Base-by-base conservation (phyloP, 148 eudicot species). In the Mesembryanthemum crystallinum region DNA sequence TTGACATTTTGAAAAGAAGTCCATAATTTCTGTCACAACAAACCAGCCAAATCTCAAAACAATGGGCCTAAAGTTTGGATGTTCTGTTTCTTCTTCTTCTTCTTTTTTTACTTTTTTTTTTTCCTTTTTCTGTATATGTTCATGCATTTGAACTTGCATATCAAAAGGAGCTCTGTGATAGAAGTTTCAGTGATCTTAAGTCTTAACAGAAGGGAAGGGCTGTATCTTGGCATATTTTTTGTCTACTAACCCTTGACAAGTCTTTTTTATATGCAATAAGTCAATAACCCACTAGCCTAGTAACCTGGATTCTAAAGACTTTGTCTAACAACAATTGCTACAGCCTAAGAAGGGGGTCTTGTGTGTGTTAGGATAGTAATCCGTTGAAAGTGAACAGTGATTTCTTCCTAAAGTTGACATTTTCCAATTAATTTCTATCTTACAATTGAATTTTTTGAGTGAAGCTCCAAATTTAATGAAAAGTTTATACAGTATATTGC, bases 1-100 rank as follows among this genome's bases (percentile, higher is more conserved):
- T 69, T 67, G 62, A 67, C 73, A 73, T 73, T 60, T 20, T 68
- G 69, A 69, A 63, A 74, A 37, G 33, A 61, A 59, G 15, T 64
- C 27, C 11, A 61, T 59, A 52, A 37, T 66, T 23, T 27, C 42
- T 42, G 43, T 66, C 77, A 39, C 58, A 60, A 73, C 52, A 73
- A 79, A 79, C 77, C 73, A 58, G 73, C 67, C 12, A 72, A 78
- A 57, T 54, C 28, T 74, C 35, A 79, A 79, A 75, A 80, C 83
- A 21, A 80, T 75, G 83, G 83, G 83, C 83, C 61, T 78, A 37
- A n/a, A n/a, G 23, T 51, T 32, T 59, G 23, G 51, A 42, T 27
- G 67, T 29, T 78, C 59, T 68, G 39, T 39, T 20, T 59, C n/a
- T 69, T 68, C 28, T 39, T n/a, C n/a, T n/a, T n/a, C n/a, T n/a